A percentile compares a stretch with the other conserved stretches of the same genome.
Evolutionary conservation across 495 filamentous ascomycete genomes (phyloP).

Genomic region (Peziza echinospora): DNA sequence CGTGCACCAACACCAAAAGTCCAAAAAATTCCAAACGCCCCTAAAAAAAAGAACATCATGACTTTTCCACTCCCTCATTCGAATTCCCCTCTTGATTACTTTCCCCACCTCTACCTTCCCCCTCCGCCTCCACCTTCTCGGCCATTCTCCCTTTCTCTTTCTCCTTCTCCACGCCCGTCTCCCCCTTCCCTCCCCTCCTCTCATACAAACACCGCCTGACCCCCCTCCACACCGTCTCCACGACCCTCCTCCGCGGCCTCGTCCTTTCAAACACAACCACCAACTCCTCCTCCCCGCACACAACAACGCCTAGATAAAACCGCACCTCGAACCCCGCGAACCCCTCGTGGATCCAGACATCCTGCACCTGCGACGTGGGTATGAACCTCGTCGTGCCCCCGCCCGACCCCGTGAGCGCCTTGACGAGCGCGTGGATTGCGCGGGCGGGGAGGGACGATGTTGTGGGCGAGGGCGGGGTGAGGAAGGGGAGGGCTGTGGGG

Average conservation of each 20-base stretch:
- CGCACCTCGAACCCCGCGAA: slow-evolving; percentile 82
- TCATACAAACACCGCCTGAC: slow-evolving; percentile 40
- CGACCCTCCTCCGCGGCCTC: slow-evolving; percentile 42
- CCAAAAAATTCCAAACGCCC: too few species aligned
- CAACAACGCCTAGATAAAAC: slow-evolving; percentile 75
- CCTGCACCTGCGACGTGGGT: slow-evolving; percentile 71
- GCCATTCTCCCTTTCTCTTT: neutral
- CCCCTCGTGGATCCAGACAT: slow-evolving; percentile 87
- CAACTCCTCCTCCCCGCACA: slow-evolving; percentile 70
- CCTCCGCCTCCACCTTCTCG: neutral
- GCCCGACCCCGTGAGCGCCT: neutral
- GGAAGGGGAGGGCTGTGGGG: slow-evolving; percentile 10
- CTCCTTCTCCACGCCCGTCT: neutral
- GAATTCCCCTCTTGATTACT: too few species aligned
- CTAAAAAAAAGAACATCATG: too few species aligned
- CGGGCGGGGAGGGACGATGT: neutral
- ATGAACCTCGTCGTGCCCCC: slow-evolving; percentile 63
- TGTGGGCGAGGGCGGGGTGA: neutral
- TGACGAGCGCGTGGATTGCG: too few species aligned
- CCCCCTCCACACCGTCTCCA: slow-evolving; percentile 76
- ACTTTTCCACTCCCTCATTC: too few species aligned
- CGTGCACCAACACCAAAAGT: too few species aligned
- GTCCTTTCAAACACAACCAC: slow-evolving; percentile 84
- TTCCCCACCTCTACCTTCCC: too few species aligned
- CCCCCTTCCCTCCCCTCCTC: neutral